Base-by-base conservation (phyloP, 305 asterid genomes). In the Petunia hybrid region DNA sequence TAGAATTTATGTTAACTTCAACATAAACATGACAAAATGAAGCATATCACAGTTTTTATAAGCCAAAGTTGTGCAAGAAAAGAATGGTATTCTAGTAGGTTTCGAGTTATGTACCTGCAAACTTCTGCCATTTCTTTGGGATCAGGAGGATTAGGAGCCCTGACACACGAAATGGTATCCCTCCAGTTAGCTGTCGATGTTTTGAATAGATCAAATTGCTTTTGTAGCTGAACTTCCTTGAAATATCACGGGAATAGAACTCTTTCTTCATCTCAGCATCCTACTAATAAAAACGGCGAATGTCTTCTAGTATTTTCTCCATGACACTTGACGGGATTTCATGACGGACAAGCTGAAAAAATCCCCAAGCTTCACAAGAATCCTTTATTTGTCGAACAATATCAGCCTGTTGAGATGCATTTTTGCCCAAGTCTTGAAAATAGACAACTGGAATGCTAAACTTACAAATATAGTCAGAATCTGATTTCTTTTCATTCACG, bases 361-460 rank as follows among this genome's bases (percentile, higher is more conserved):
- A 84, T 1, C 87, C 84, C 80, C 84, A 84, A 0, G 41, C 22
- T 31, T 60, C 45, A 12, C 71, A 51, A 51, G 82, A 82, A 13
- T 81, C 41, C 31, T 35, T 45, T 2, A 91, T 59, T 63, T 82
- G 69, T 13, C 79, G 51, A 38, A 88, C 78, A 7, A 84, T 81
- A 53, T 83, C 86, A 8, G 9, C 42, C 6, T 79, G 80, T 48
- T 73, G 42, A 31, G 64, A 41, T 43, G 76, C 59, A 42, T n/a
- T 79, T 14, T 69, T n/a, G 6, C 59, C 80, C 67, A 82, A 16
- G n/a, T 75, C 78, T 41, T 41, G 78, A 8, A 91, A 63, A 81
- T 91, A 89, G n/a, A 90, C 81, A 13, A 87, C 84, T 2, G 93
- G 94, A 36, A 89, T 41, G 36, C 71, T 82, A 8, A 80, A 22